Evolutionary conservation across 768 basidiomycete species (phyloP).

Genomic region (Tricholoma terreum): DNA sequence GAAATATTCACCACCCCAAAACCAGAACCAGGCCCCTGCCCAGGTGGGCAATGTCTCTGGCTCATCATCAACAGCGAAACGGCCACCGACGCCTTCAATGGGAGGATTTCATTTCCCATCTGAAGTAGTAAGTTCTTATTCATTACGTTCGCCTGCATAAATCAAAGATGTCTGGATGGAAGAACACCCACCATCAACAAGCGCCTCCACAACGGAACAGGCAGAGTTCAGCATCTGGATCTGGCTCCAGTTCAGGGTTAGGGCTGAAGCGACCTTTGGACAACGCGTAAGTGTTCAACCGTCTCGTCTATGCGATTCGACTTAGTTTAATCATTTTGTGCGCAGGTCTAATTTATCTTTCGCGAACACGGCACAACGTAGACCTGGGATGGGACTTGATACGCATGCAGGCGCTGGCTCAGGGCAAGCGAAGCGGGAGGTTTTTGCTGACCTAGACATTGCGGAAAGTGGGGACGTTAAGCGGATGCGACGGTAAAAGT

Average conservation of each 20-base stretch:
- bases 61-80: conserved; percentile 9
- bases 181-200: conserved; percentile 16
- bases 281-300: conserved; percentile 23
- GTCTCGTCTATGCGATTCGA: neutral
- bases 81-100: conserved; percentile 33
- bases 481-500: conserved; percentile 24
- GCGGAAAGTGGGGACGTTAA: conserved; percentile 43
- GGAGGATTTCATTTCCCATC: conserved; percentile 51
- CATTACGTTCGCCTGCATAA: neutral
- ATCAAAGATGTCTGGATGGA: neutral
- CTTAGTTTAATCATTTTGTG: conserved; percentile 1
- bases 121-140: conserved; percentile 36
- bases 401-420: conserved; percentile 26
- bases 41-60: neutral
- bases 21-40: neutral
- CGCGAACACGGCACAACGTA: conserved; percentile 21
- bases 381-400: conserved; percentile 38
- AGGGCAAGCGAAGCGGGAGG: conserved; percentile 24
- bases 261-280: conserved; percentile 34
- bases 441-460: conserved; percentile 36
- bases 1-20: neutral
- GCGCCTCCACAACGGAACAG: neutral
- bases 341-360: conserved; percentile 16
- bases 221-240: neutral
- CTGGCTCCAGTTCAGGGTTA: conserved; percentile 6